Evolutionary conservation across 176 grass and related monocot genomes (phyloP).

Genomic region (Chrysopogon serrulatus): DNA sequence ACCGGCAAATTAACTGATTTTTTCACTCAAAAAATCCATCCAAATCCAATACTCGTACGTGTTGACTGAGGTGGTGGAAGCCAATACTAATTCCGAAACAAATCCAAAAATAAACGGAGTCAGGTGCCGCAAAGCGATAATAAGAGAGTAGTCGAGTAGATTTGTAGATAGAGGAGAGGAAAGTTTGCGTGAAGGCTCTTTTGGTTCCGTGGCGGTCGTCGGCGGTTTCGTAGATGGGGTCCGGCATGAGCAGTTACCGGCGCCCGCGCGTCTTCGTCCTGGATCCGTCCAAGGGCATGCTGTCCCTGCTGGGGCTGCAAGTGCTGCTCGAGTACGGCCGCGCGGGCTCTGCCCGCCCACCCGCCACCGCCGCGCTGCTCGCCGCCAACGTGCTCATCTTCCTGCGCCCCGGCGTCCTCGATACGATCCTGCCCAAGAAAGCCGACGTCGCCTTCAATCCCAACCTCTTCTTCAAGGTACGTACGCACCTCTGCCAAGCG

Average conservation of each 20-base stretch:
- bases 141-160: not conserved
- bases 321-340: slow-evolving; percentile 63
- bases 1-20: no score
- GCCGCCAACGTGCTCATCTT: slow-evolving; percentile 66
- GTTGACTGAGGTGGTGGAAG: no score
- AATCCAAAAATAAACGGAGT: not conserved
- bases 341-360: slow-evolving; percentile 40
- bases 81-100: not conserved
- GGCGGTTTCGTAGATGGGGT: slow-evolving; percentile 15
- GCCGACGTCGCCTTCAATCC: slow-evolving; percentile 51
- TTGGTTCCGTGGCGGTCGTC: not conserved
- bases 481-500: not conserved
- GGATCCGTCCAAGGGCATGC: slow-evolving; percentile 29
- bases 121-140: not conserved
- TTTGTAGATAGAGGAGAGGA: not conserved
- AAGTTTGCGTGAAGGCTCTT: not conserved
- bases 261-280: not conserved
- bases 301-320: slow-evolving; percentile 67
- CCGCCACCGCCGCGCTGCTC: slow-evolving; percentile 76
- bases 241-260: slow-evolving; percentile 24
- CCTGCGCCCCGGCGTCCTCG: slow-evolving; percentile 66
- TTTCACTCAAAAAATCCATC: no score
- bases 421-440: slow-evolving; percentile 56
- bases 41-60: no score
- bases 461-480: slow-evolving; percentile 69